phyloP scores from a whole-genome alignment of 2,329 filamentous ascomycete genomes.

The Calonectria henricotiae region DNA sequence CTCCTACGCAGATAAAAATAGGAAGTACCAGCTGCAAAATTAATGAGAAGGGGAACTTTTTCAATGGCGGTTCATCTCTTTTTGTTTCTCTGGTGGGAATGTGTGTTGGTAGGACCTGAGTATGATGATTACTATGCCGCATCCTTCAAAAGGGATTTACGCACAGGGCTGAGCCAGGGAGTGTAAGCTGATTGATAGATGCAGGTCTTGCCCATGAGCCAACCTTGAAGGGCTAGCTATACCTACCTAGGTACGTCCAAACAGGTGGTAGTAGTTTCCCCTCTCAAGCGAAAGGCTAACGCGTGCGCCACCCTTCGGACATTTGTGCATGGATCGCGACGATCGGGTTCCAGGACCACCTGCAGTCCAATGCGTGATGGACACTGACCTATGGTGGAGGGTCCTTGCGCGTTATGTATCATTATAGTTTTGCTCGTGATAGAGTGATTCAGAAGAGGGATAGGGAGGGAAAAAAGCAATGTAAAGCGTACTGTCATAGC shows the following conservation, averaged over 20 bases:
- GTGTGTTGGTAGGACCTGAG: background rate
- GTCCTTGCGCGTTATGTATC: constrained; percentile 3
- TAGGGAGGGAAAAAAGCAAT: background rate
- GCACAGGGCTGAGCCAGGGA: background rate
- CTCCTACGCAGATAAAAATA: constrained; percentile 16
- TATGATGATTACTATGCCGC: background rate
- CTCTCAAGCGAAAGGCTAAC: constrained; percentile 16
- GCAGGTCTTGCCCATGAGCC: background rate
- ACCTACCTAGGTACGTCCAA: background rate
- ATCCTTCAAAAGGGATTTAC: background rate
- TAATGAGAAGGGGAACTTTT: constrained; percentile 5
- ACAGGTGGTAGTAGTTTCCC: constrained; percentile 20
- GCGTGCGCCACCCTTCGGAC: constrained; percentile 20
- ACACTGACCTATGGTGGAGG: constrained; percentile 12
- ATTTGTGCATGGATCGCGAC: constrained; percentile 27
- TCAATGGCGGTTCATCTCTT: background rate
- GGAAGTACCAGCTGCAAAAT: constrained; percentile 16
- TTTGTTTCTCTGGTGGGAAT: background rate
- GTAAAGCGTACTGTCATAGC: constrained; percentile 10
- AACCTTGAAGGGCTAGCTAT: background rate
- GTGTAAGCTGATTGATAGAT: constrained; percentile 22
- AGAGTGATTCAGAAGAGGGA: constrained; percentile 12
- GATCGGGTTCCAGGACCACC: constrained; percentile 21
- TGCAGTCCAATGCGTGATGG: constrained; percentile 16
- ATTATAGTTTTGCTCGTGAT: constrained; percentile 15